Conservation (phyloP, 1,284 basidiomycete genomes). For the Abortiporus biennis region DNA sequence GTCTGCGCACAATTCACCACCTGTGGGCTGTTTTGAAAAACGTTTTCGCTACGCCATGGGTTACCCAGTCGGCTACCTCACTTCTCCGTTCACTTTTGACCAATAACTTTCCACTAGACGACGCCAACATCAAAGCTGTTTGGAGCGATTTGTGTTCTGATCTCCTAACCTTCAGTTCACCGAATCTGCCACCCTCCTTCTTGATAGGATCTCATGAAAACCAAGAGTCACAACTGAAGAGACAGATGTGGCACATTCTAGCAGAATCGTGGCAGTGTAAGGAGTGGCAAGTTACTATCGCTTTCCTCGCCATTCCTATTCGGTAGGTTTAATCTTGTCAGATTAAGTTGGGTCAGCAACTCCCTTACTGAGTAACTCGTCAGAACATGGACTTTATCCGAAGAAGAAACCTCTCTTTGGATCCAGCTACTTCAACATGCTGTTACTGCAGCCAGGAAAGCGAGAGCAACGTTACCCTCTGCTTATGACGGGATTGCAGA, state of each 20-base stretch:
- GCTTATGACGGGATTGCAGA: neutral
- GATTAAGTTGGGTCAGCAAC: too few species aligned
- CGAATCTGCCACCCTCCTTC: conserved; percentile 19
- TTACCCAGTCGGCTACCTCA: conserved; percentile 34
- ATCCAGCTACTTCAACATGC: neutral
- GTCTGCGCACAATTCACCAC: conserved; percentile 13
- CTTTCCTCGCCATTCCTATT: conserved; percentile 40
- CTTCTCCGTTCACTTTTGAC: conserved; percentile 38
- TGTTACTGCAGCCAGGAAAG: neutral
- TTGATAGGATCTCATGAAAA: conserved; percentile 8
- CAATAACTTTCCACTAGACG: conserved; percentile 30
- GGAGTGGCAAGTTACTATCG: conserved; percentile 31
- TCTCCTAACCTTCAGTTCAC: conserved; percentile 27
- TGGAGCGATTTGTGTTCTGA: conserved; percentile 44
- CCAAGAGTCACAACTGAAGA: conserved; percentile 8
- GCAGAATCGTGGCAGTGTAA: conserved; percentile 17
- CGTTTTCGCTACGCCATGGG: conserved; percentile 33
- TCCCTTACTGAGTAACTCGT: neutral
- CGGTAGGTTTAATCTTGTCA: conserved; percentile 26
- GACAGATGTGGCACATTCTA: conserved; percentile 25
- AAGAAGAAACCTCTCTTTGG: conserved; percentile 8
- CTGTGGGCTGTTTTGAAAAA: conserved; percentile 47
- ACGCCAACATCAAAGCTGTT: conserved; percentile 27
- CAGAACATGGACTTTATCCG: conserved; percentile 11
- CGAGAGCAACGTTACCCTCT: neutral